Percentiles rank a stretch among this genome's conserved stretches.
phyloP scores from a whole-genome alignment of 345 rosid species.

The Arabidopsis thaliana region DNA sequence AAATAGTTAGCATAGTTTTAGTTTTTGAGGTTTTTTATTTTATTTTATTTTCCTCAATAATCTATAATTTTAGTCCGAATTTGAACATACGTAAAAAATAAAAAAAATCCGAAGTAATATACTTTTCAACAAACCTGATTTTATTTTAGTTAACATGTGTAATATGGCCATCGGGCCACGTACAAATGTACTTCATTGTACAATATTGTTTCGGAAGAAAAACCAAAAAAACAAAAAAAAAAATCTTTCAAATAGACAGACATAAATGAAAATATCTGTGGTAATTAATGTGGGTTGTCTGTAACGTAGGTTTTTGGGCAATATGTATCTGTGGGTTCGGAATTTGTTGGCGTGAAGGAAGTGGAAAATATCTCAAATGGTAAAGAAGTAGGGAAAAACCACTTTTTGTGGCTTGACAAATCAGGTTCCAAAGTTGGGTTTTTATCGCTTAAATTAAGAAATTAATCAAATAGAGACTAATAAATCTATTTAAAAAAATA shows the following conservation, averaged over 20 bases:
- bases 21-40: not conserved
- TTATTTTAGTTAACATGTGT: not conserved
- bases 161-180: not conserved
- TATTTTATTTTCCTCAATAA: not conserved
- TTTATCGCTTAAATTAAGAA: no score
- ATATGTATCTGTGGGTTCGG: not conserved
- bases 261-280: not conserved
- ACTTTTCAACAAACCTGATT: not conserved
- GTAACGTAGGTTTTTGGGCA: not conserved
- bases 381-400: not conserved
- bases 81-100: not conserved
- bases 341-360: slow-evolving; percentile 35
- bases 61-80: no score
- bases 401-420: slow-evolving; percentile 31
- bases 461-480: no score
- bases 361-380: slow-evolving; percentile 24
- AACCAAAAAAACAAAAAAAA: no score
- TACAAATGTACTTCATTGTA: not conserved
- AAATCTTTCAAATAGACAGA: not conserved
- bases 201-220: no score
- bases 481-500: no score
- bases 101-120: not conserved
- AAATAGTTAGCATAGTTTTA: not conserved
- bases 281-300: not conserved
- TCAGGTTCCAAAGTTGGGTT: not conserved